Percentiles rank a stretch among this genome's conserved stretches.
These are phyloP conservation scores for Russula compacta DNA, from an alignment of 768 basidiomycete species.

Conservation along the genomic window DNA sequence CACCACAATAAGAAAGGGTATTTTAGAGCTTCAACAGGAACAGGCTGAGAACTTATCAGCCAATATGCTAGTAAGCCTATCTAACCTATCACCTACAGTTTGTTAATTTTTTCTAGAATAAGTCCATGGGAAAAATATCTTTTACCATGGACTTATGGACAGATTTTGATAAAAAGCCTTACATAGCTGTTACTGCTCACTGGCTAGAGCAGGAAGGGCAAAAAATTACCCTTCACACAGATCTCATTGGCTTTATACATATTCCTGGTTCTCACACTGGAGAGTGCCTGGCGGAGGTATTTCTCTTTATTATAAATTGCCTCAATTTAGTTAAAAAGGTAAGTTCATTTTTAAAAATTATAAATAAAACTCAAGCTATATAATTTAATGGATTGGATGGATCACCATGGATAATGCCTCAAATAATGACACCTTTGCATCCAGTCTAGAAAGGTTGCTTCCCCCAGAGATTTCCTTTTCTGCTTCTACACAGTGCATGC, in stretches of 20 bases:
- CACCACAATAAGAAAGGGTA: background rate
- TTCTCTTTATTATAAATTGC: background rate
- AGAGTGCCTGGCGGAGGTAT: background rate
- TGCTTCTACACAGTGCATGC: too few relatives aligned
- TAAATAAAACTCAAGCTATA: too few relatives aligned
- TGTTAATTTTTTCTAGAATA: background rate
- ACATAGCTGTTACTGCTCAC: background rate
- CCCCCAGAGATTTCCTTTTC: too few relatives aligned
- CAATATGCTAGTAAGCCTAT: background rate
- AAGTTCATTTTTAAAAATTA: too few relatives aligned
- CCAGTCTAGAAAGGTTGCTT: too few relatives aligned
- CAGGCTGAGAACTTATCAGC: background rate
- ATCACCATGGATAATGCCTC: too few relatives aligned
- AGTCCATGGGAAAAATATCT: background rate
- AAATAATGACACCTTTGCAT: too few relatives aligned
- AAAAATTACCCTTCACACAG: background rate
- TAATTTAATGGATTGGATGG: too few relatives aligned
- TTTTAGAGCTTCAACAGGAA: background rate
- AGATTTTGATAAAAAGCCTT: background rate
- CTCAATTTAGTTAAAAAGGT: background rate
- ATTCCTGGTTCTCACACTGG: background rate
- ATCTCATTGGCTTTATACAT: background rate
- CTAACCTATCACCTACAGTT: background rate
- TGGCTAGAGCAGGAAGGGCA: background rate
- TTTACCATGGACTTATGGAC: constrained; percentile 1